Evolutionary conservation across 805 yeast genomes (phyloP), one percentile per base, ranked within the genome.

Genomic region (Brettanomyces bruxellensis): DNA sequence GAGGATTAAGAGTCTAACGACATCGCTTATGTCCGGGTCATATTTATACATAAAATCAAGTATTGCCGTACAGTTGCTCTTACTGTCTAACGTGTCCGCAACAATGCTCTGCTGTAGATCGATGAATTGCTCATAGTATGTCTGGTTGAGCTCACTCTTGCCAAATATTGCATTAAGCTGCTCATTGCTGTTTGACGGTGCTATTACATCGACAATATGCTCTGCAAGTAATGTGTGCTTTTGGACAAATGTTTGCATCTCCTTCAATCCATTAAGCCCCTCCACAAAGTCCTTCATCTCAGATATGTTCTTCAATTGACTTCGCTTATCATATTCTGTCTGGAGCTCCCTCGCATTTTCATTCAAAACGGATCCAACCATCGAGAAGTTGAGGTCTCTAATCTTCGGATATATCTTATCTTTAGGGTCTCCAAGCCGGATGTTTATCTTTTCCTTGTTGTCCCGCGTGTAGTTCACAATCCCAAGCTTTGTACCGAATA

Each of bases 211-310:
- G 55, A 86, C 65, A 1, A 86, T 70, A 32, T 67, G 67, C 54
- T 87, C 93, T 8, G 91, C 84, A n/a, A 89, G 62, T 4, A 65
- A 65, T 0, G 96, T 86, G 59, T 87, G 95, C 47, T 77, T 75
- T 51, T 83, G 77, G 28, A 93, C 73, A 53, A 78, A 68, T 37
- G 74, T 79, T 61, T 89, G 95, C 42, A 77, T 72, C 7, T 71
- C 66, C 48, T 88, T 90, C 42, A 91, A 62, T 12, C 71, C 72
- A 7, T 84, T 81, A 32, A 91, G 67, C 40, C 78, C 81, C 18
- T 78, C 76, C 7, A 91, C 95, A 54, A 90, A 79, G 43, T 70
- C 65, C 57, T 81, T 81, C 52, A 90, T 83, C 54, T 84, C 84
- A 4, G 78, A 68, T 2, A 81, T 75, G 22, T 80, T 75, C 43